phyloP scores from a whole-genome alignment of 305 asterid genomes.

The Fraxinus angustifolia region DNA sequence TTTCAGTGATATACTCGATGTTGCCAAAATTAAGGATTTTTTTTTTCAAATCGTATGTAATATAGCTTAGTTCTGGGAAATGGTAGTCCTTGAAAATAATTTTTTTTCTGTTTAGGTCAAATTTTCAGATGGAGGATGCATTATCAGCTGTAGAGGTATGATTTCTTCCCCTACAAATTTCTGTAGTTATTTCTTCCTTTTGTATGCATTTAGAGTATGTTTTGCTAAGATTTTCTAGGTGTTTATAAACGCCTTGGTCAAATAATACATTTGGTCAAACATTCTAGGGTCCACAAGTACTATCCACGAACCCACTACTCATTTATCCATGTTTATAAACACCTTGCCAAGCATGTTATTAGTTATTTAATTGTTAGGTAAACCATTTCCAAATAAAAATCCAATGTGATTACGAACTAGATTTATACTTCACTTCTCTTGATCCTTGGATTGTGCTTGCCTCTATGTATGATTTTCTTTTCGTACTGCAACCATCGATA shows the following conservation, averaged over 20 bases:
- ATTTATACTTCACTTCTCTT: not conserved
- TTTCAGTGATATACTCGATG: not conserved
- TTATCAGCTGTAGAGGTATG: conserved; percentile 43
- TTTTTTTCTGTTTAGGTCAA: conserved; percentile 38
- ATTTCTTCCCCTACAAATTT: conserved; percentile 9
- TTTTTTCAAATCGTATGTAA: not conserved
- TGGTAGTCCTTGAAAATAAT: conserved; percentile 2
- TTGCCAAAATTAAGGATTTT: not conserved
- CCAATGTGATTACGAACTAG: not conserved
- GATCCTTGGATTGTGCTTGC: conserved; percentile 17
- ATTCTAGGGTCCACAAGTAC: not conserved
- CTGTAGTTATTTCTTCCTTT: not conserved
- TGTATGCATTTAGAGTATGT: not conserved
- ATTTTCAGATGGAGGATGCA: conserved; percentile 31
- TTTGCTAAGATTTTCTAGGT: not conserved
- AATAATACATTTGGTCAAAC: not conserved
- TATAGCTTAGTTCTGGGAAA: not conserved
- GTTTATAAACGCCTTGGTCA: not conserved
- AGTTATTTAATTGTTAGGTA: not conserved
- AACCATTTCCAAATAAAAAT: not conserved
- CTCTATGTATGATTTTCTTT: not conserved
- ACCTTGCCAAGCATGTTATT: not conserved
- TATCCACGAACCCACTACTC: not conserved
- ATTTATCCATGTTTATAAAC: not conserved
- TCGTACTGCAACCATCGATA: not conserved